These are phyloP conservation scores for Cryptococcus floricola DNA, from an alignment of 1,284 basidiomycete genomes.

Conservation along the genomic window DNA sequence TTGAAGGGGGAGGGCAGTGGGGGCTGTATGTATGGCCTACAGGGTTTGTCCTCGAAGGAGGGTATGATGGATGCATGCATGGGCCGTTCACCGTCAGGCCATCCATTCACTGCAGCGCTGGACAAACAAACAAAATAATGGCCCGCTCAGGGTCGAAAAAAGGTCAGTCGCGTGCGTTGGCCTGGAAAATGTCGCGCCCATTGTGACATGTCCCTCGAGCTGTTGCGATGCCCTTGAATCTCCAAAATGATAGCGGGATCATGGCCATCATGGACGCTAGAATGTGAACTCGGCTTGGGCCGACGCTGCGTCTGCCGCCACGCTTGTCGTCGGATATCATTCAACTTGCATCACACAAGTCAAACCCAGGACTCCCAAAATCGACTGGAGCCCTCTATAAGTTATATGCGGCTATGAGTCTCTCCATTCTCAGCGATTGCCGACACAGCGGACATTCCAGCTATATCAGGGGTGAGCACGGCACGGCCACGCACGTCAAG, in stretches of 20 bases:
- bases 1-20: no score
- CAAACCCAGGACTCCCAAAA: background rate
- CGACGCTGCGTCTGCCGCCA: background rate
- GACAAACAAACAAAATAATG: background rate
- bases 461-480: constrained; percentile 45
- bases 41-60: no score
- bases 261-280: background rate
- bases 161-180: constrained; percentile 2
- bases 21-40: no score
- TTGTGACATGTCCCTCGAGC: background rate
- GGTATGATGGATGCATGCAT: no score
- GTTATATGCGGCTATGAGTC: constrained; percentile 78
- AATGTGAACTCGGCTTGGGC: background rate
- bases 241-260: background rate
- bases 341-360: background rate
- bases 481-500: background rate
- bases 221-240: background rate
- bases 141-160: background rate
- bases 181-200: background rate
- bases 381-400: constrained; percentile 52
- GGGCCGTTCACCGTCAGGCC: no score
- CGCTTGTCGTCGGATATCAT: background rate
- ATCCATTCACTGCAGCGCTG: background rate
- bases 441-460: constrained; percentile 83
- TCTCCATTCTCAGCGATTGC: constrained; percentile 68